Base-by-base conservation (phyloP, 306 rosid genomes). In the Arachis hypogaea region DNA sequence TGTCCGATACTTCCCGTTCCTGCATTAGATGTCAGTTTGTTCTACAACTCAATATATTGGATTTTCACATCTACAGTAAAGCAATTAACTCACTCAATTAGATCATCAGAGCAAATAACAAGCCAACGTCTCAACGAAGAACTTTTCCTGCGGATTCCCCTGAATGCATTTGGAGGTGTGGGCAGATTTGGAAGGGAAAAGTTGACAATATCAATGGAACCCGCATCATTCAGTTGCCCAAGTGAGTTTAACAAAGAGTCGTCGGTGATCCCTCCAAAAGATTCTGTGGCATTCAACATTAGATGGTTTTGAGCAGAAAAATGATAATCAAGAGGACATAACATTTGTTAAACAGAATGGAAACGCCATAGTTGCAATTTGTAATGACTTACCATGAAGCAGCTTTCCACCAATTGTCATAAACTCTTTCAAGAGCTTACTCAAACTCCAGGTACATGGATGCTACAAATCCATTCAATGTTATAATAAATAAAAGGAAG, bases 81-180 rank as follows among this genome's bases (percentile, higher is more conserved):
- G 59, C 50, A 69, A 52, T 9, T 18, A 69, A 82, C 97, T 84
- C 80, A 93, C 98, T 46, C 77, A 42, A 79, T 91, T 82, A 83
- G 80, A 73, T 88, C 93, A 77, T 94, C 97, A 52, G 94, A 78
- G 82, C 96, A 94, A 76, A 94, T 91, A 70, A 88, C 74, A 72
- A 94, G 97, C 98, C 98, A 94, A n/a, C 97, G 97, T 85, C 84
- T 88, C 74, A 94, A 78, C 66, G 97, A 91, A 68, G 96, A 86
- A 71, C 83, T 88, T 83, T 94, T 94, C 87, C 86, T 85, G 75
- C 85, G 91, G 67, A 94, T 89, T 78, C 98, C 98, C 80, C 93
- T 82, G 77, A 91, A 89, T 59, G 84, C 80, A 83, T 91, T 89
- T 52, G 95, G 96, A 80, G 93, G 89, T 66, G 77, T 73, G 73